A percentile compares a stretch with the other conserved stretches of the same genome.
These are phyloP conservation scores for Fusarium clavum DNA, from an alignment of 2,329 filamentous ascomycete species.

Conservation along the genomic window DNA sequence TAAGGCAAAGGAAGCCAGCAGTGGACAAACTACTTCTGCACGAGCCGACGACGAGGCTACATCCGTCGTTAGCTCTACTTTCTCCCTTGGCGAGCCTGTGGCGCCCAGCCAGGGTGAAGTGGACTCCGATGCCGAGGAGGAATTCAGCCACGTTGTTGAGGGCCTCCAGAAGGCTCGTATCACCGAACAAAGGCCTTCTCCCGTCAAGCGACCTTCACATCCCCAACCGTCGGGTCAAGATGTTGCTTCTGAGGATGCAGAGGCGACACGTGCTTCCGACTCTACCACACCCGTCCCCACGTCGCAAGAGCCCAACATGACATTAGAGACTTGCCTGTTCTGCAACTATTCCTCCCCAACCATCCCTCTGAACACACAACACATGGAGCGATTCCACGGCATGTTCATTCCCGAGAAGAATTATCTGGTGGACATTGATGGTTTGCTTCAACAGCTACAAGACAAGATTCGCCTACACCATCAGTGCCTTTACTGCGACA, in stretches of 20 bases:
- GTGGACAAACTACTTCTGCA: conserved; percentile 47
- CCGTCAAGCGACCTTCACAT: conserved; percentile 66
- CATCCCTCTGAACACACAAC: conserved; percentile 78
- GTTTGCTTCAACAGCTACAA: conserved; percentile 81
- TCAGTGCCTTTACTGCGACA: conserved; percentile 90
- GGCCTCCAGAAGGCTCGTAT: conserved; percentile 80
- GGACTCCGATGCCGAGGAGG: conserved; percentile 76
- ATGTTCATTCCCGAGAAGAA: conserved; percentile 94
- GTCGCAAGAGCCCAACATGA: conserved; percentile 53
- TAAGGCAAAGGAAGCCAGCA: conserved; percentile 67
- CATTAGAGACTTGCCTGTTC: conserved; percentile 79
- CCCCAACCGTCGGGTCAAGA: conserved; percentile 58
- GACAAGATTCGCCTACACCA: conserved; percentile 82
- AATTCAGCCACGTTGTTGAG: conserved; percentile 82
- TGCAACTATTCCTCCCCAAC: conserved; percentile 88
- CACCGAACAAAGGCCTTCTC: conserved; percentile 62
- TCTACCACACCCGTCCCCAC: conserved; percentile 54
- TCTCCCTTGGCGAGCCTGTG: conserved; percentile 87
- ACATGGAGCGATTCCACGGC: conserved; percentile 94
- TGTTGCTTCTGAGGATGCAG: conserved; percentile 58
- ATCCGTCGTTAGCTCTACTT: conserved; percentile 90
- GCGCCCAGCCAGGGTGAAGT: conserved; percentile 60
- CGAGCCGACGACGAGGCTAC: conserved; percentile 75
- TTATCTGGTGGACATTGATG: conserved; percentile 85
- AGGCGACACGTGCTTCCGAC: conserved; percentile 58